phyloP scores from a whole-genome alignment of 2,329 filamentous ascomycete species.

The Pezicula carpinea region DNA sequence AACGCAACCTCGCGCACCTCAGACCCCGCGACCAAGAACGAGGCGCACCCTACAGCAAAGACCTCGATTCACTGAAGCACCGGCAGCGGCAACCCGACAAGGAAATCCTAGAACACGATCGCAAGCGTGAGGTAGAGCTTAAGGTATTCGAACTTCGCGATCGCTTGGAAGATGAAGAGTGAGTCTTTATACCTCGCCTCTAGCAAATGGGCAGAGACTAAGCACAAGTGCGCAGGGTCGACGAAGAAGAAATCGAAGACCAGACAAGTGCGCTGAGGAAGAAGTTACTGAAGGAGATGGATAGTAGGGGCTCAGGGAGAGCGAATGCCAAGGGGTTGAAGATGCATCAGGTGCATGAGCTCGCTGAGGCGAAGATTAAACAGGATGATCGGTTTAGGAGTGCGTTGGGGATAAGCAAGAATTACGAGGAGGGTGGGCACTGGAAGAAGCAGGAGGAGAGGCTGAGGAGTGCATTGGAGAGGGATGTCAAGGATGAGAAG shows the following conservation, averaged over 20 bases:
- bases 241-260: slow-evolving; percentile 87
- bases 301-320: slow-evolving; percentile 30
- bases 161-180: slow-evolving; percentile 86
- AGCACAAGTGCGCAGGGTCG: slow-evolving; percentile 46
- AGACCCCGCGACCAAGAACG: slow-evolving; percentile 65
- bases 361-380: slow-evolving; percentile 92
- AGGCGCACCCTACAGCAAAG: slow-evolving; percentile 60
- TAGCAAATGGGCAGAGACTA: neutral
- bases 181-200: slow-evolving; percentile 26
- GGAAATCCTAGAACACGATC: slow-evolving; percentile 90
- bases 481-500: slow-evolving; percentile 21
- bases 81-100: slow-evolving; percentile 80
- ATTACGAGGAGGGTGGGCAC: slow-evolving; percentile 82
- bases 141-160: slow-evolving; percentile 90
- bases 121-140: slow-evolving; percentile 85
- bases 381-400: slow-evolving; percentile 85
- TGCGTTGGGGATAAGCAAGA: slow-evolving; percentile 80
- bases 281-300: slow-evolving; percentile 47
- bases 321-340: slow-evolving; percentile 63
- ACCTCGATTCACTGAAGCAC: slow-evolving; percentile 66
- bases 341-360: slow-evolving; percentile 90
- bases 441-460: slow-evolving; percentile 82
- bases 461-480: slow-evolving; percentile 39
- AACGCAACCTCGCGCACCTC: slow-evolving; percentile 88
- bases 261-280: slow-evolving; percentile 62